Evolutionary conservation across 2,329 filamentous ascomycete genomes (phyloP).

Genomic region (Paecilomyces sp.): DNA sequence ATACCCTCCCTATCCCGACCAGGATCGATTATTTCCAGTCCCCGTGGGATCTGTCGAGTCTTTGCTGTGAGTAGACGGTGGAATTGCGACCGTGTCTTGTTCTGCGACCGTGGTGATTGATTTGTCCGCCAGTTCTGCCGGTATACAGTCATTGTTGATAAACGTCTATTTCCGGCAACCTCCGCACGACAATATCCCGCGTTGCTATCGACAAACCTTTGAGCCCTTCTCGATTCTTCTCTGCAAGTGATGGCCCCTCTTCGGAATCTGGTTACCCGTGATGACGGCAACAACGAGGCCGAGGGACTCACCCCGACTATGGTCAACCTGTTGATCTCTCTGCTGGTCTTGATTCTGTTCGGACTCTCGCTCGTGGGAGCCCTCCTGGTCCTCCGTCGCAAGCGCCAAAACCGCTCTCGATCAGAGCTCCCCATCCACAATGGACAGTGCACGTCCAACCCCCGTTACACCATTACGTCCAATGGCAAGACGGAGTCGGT

Average conservation of each 20-base stretch:
- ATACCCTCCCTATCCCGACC: conserved; percentile 7
- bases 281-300: conserved; percentile 34
- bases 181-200: not conserved
- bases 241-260: conserved; percentile 32
- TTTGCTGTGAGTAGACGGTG: not conserved
- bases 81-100: not conserved
- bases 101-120: not conserved
- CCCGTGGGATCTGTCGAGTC: not conserved
- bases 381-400: conserved; percentile 67
- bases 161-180: not conserved
- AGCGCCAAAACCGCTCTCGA: conserved; percentile 46
- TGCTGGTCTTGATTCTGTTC: conserved; percentile 71
- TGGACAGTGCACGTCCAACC: conserved; percentile 43
- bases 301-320: conserved; percentile 52
- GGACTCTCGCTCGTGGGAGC: conserved; percentile 60
- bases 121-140: conserved; percentile 1
- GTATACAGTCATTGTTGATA: not conserved
- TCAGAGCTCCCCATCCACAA: conserved; percentile 62
- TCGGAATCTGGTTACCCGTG: conserved; percentile 44
- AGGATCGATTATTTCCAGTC: not conserved
- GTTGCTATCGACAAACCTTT: not conserved
- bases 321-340: conserved; percentile 69
- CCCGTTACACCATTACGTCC: conserved; percentile 52
- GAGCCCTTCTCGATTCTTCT: conserved; percentile 8
- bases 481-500: conserved; percentile 60